Evolutionary conservation across 176 grass and related monocot species (phyloP).

Genomic region (Zoysia pacifica): DNA sequence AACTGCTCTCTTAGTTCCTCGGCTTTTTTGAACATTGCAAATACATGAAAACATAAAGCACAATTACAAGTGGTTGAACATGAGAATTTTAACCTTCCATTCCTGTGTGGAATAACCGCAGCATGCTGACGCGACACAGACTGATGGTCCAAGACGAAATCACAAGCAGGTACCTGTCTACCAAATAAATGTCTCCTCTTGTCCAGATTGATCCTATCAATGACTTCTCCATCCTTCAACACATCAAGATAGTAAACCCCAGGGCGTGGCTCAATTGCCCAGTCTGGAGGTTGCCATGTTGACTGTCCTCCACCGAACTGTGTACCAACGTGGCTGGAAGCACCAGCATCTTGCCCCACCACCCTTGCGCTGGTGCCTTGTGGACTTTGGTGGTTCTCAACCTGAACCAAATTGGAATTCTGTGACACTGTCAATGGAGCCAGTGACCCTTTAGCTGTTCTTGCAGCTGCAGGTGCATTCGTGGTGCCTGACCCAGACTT

Average conservation of each 20-base stretch:
- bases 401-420: conserved; percentile 16
- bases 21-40: no score
- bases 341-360: conserved; percentile 31
- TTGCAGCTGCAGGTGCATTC: conserved; percentile 16
- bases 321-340: conserved; percentile 29
- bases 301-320: conserved; percentile 94
- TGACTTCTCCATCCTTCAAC: conserved; percentile 78
- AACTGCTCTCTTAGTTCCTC: no score
- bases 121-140: conserved; percentile 97
- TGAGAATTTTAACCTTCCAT: conserved; percentile 68
- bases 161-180: conserved; percentile 80
- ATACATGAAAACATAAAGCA: conserved; percentile 1
- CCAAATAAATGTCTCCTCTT: conserved; percentile 92
- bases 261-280: conserved; percentile 69
- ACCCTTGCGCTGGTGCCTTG: conserved; percentile 29
- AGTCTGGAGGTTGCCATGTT: conserved; percentile 88
- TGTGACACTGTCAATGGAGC: conserved; percentile 30
- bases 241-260: conserved; percentile 95
- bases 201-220: conserved; percentile 84
- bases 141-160: conserved; percentile 94
- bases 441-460: conserved; percentile 25
- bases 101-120: conserved; percentile 86
- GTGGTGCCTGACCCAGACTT: conserved; percentile 41
- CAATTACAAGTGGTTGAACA: conserved; percentile 21
- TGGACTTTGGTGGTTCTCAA: conserved; percentile 35